Evolutionary conservation across 768 basidiomycete species (phyloP), one percentile per base, ranked within the genome.

Genomic region (Suillus spraguei): DNA sequence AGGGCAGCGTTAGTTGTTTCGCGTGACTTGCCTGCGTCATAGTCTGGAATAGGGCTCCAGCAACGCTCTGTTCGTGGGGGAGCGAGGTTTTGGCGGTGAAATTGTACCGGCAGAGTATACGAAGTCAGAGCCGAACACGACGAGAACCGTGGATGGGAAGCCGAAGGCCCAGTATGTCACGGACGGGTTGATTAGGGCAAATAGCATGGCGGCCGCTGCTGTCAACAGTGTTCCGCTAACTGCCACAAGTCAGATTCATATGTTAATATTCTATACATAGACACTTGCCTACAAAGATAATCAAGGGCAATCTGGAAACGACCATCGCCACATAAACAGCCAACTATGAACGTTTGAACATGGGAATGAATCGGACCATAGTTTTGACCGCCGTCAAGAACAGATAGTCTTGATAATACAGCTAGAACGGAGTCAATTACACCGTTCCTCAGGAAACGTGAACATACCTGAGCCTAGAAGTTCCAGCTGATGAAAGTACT

Each of bases 51-150:
- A 92, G 64, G 13, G 86, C 92, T 3, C 90, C 91, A 6, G 87
- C 86, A 4, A 93, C 79, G 73, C 86, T 88, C 73, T 94, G 92
- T 67, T 94, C 92, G 60, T 89, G 81, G 3, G 85, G 86, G 1
- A 82, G 72, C 2, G 85, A 81, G 11, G 89, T 80, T 68, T 87
- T 89, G 4, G 91, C 88, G 49, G 91, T 83, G 67, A 89, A 17
- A 94, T 76, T 6, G 89, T 89, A 3, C 92, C 92, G 0, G 86
- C 77, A 0, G 92, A 78, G 68, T 86, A 93, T 2, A 90, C 85
- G 65, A 94, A 91, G 69, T 94, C 92, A 1, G 86, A 90, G 24
- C 92, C 92, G 55, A 91, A 81, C 16, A 92, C 91, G 24, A 83
- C 76, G 52, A 89, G 63, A 46, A 85, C 74, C 0, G 89, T 82